These are phyloP conservation scores for Kingdonia uniflora DNA, from an alignment of 164 flowering plant genomes.

Conservation along the genomic window DNA sequence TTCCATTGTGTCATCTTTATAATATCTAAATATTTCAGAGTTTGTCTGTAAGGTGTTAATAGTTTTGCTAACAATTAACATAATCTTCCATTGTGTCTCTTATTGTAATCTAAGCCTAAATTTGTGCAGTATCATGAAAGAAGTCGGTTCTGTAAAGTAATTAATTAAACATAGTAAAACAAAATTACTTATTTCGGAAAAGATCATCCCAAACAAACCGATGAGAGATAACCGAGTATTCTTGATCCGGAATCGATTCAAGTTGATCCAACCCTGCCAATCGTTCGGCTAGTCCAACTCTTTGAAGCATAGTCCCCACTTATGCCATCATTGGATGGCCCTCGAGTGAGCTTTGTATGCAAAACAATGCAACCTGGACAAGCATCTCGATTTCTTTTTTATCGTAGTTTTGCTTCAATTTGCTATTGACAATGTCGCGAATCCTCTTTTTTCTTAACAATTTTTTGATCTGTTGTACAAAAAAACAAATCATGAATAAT, in stretches of 20 bases:
- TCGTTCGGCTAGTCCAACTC: slow-evolving; percentile 55
- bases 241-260: slow-evolving; percentile 43
- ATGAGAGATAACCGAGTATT: slow-evolving; percentile 33
- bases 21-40: too few relatives aligned
- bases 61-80: too few relatives aligned
- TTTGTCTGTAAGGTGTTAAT: too few relatives aligned
- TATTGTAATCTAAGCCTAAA: too few relatives aligned
- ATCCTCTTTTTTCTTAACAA: slow-evolving; percentile 59
- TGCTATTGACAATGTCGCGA: slow-evolving; percentile 56
- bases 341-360: slow-evolving; percentile 75
- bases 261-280: slow-evolving; percentile 78
- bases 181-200: too few relatives aligned
- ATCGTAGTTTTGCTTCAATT: slow-evolving; percentile 38
- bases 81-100: too few relatives aligned
- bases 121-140: too few relatives aligned
- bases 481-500: not conserved
- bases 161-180: too few relatives aligned
- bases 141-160: too few relatives aligned
- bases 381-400: slow-evolving; percentile 59
- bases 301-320: slow-evolving; percentile 66
- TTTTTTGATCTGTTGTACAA: slow-evolving; percentile 56
- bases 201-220: slow-evolving; percentile 65
- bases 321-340: slow-evolving; percentile 73
- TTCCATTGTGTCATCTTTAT: too few relatives aligned
- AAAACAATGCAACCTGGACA: slow-evolving; percentile 67